Base-by-base conservation (phyloP, 441 rosid species). In the Gossypium davidsonii region DNA sequence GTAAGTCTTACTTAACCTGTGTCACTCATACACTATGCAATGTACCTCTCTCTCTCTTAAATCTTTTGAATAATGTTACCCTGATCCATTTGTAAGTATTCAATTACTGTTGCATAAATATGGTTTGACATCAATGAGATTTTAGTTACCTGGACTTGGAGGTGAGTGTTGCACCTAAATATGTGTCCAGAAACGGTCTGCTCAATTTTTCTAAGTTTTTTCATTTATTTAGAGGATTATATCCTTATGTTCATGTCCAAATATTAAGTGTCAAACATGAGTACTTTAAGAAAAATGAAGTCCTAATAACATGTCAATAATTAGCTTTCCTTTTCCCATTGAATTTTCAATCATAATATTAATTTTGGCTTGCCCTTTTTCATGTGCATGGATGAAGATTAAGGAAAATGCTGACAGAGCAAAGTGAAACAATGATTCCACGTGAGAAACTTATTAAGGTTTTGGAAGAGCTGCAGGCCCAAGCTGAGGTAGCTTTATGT, bases 401-500 rank as follows among this genome's bases (percentile, higher is more conserved):
- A 76, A 84, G 93, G 91, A 85, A 82, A 79, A 85, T 93, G 94
- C 92, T 96, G 1, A 66, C 42, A 18, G 97, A 88, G 67, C 78
- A 83, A 60, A 77, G 68, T 28, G 91, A 85, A 83, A 84, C 82
- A 4, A 61, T 21, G 14, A n/a, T 85, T 15, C 51, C 81, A 56
- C 94, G 97, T 3, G 94, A 89, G 80, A 87, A 85, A 81, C 78
- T 91, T 56, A 90, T 90, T 1, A 88, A 91, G 86, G 89, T 89
- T 70, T 84, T 93, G 83, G 93, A 90, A 79, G 98, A 96, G 84
- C 89, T 93, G 72, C 97, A 93, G 77, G 97, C 97, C 48, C 91
- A 90, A 83, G 98, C 99, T 25, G 97, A 96, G 85, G 94, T 96
- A 75, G 97, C 97, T 53, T 77, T 96, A 63, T 96, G 99, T 85